Conservation (phyloP, 108 stramenopile genomes). For the Nannochloropsis oceanica region DNA sequence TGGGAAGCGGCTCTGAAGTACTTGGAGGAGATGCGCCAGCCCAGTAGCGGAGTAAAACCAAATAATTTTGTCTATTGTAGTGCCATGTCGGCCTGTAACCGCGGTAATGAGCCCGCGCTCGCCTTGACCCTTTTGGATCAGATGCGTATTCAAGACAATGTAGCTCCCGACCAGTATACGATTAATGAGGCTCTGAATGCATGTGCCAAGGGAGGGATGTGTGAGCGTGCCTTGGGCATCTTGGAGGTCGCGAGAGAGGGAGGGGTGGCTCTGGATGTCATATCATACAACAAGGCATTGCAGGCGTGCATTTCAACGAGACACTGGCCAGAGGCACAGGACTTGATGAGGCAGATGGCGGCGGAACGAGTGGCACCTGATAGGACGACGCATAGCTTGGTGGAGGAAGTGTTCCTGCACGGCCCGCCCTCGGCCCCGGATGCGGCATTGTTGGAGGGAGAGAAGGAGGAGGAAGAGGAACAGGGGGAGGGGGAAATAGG, state of each 20-base stretch:
- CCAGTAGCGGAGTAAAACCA: not conserved
- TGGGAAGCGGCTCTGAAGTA: not conserved
- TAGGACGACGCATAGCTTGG: not conserved
- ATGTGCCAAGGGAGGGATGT: not conserved
- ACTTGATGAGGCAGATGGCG: not conserved
- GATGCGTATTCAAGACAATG: not conserved
- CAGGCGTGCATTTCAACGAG: not conserved
- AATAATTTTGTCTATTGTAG: not conserved
- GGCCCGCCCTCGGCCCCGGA: not conserved
- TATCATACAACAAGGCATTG: not conserved
- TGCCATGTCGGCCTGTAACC: not conserved
- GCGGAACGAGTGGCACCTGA: not conserved
- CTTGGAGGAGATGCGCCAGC: not conserved
- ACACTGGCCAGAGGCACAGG: not conserved
- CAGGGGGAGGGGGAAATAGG: too few relatives aligned
- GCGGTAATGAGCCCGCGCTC: not conserved
- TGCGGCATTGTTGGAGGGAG: too few relatives aligned
- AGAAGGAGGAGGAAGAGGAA: too few relatives aligned
- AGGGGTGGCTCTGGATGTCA: not conserved
- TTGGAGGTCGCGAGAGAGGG: not conserved
- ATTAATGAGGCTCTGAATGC: not conserved
- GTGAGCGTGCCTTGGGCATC: not conserved
- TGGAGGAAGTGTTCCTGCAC: not conserved
- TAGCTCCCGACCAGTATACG: not conserved
- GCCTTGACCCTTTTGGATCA: not conserved